These are phyloP conservation scores for Ceratobasidium theobromae DNA, from an alignment of 1,284 basidiomycete genomes.

Conservation along the genomic window DNA sequence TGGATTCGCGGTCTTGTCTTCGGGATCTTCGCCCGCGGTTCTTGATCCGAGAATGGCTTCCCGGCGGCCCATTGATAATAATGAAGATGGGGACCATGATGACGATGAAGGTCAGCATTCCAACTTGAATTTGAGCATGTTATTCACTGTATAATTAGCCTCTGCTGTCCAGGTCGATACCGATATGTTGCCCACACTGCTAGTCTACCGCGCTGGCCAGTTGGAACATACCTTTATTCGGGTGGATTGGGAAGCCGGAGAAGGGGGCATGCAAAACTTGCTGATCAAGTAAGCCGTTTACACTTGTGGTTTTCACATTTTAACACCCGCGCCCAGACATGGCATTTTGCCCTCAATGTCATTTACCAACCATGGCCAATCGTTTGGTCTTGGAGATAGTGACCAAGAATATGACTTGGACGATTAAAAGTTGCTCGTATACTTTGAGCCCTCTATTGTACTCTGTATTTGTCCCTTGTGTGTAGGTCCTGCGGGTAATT, in stretches of 20 bases:
- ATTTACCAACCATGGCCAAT: conserved; percentile 1
- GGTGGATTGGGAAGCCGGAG: conserved; percentile 79
- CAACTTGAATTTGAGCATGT: conserved; percentile 31
- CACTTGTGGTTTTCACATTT: background rate
- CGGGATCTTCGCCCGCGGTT: background rate
- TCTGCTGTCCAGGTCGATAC: conserved; percentile 69
- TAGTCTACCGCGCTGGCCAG: conserved; percentile 80
- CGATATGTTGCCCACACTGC: conserved; percentile 79
- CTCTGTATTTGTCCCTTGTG: background rate
- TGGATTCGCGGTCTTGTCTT: conserved; percentile 61
- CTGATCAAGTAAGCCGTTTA: conserved; percentile 54
- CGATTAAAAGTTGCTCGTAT: background rate
- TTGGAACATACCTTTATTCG: conserved; percentile 80
- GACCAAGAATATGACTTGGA: conserved; percentile 43
- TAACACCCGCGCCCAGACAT: background rate
- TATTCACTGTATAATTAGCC: conserved; percentile 42
- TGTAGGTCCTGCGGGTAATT: too few species aligned
- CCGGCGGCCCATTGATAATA: conserved; percentile 43
- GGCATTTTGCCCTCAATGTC: conserved; percentile 25
- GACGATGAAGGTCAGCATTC: too few species aligned
- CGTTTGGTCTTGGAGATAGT: conserved; percentile 1
- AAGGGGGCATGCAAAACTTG: conserved; percentile 64
- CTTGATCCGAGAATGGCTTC: conserved; percentile 50
- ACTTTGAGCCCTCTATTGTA: background rate
- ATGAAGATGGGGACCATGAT: conserved; percentile 37